Conservation (phyloP, 2,329 filamentous ascomycete species). For the Aspergillus novofumigatus region DNA sequence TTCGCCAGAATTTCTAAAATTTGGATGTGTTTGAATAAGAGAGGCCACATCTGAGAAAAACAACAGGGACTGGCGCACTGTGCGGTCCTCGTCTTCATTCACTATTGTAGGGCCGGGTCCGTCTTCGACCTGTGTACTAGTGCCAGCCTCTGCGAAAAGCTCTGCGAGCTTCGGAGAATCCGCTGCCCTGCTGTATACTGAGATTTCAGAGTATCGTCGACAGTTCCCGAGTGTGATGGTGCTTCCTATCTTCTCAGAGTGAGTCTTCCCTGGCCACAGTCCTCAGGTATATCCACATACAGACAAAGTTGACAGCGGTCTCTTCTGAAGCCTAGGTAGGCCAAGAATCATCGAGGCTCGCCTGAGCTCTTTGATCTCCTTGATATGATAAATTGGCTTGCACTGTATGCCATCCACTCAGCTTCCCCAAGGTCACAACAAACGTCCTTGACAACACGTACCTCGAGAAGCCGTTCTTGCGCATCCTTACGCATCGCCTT, state of each 20-base stretch:
- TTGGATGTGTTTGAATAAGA: slow-evolving; percentile 8
- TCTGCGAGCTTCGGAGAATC: background rate
- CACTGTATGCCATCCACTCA: background rate
- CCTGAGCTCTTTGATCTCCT: slow-evolving; percentile 1
- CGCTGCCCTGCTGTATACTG: background rate
- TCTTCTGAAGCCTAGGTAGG: background rate
- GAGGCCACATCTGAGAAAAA: slow-evolving; percentile 1
- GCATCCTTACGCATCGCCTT: background rate
- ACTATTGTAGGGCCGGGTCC: background rate
- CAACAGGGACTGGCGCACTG: slow-evolving; percentile 4
- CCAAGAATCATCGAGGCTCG: slow-evolving; percentile 2
- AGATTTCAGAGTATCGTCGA: background rate
- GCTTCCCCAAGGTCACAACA: background rate
- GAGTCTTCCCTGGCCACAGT: background rate
- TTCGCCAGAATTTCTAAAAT: background rate
- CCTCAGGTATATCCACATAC: background rate
- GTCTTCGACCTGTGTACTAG: background rate
- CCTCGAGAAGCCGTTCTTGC: background rate
- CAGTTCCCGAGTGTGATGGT: background rate
- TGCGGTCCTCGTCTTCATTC: slow-evolving; percentile 6
- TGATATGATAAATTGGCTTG: slow-evolving; percentile 6
- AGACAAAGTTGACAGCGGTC: background rate
- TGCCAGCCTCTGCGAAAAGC: background rate
- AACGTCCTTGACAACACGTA: background rate
- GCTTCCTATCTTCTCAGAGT: background rate